A percentile compares a stretch with the other conserved stretches of the same genome.
Conservation (phyloP, 2,329 filamentous ascomycete genomes). For the Talaromyces sp. region DNA sequence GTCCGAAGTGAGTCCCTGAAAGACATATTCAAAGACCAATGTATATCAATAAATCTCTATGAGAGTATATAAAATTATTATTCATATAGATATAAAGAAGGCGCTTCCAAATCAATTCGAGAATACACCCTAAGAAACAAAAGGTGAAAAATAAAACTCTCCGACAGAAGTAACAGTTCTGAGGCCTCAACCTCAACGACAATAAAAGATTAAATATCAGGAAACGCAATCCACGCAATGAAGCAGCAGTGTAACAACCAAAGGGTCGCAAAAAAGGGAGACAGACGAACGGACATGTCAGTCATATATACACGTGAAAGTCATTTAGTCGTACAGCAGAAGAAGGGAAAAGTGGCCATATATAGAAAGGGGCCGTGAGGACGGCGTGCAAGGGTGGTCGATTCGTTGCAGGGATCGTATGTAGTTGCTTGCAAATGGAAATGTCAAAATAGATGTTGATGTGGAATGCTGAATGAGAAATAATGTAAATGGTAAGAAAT, state of each 20-base stretch:
- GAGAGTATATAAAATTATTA: not conserved
- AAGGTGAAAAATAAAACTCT: not conserved
- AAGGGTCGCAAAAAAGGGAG: not conserved
- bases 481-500: not conserved
- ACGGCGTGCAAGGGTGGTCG: not conserved
- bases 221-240: not conserved
- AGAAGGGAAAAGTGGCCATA: not conserved
- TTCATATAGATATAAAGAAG: not conserved
- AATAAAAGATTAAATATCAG: not conserved
- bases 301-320: constrained; percentile 17
- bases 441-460: not conserved
- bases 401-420: constrained; percentile 4
- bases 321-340: constrained; percentile 14
- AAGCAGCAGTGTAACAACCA: not conserved
- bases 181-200: not conserved
- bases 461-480: constrained; percentile 3
- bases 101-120: not conserved
- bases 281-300: constrained; percentile 9
- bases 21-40: too few species aligned
- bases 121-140: not conserved
- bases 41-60: not conserved
- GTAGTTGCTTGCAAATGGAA: not conserved
- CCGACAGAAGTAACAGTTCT: not conserved
- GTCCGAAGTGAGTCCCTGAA: too few species aligned
- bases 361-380: not conserved